Evolutionary conservation across 345 rosid genomes (phyloP).

Genomic region (Brassica nigra): DNA sequence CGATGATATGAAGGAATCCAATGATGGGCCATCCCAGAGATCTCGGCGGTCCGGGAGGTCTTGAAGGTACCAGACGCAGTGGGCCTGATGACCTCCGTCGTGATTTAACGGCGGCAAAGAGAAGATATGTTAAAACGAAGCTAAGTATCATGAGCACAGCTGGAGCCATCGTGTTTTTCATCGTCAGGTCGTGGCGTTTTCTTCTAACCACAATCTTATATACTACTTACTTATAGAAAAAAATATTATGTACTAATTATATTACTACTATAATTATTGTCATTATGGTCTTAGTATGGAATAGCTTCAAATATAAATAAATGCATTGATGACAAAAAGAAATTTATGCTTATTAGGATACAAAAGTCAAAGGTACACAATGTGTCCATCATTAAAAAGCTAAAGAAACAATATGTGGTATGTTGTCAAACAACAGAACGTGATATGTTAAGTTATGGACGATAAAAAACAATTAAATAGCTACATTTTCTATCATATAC

Average conservation of each 20-base stretch:
- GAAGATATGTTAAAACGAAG: slow-evolving; percentile 48
- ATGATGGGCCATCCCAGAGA: slow-evolving; percentile 30
- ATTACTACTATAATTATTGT: neutral
- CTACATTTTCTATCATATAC: neutral
- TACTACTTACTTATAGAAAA: slow-evolving; percentile 7
- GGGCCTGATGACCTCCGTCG: slow-evolving; percentile 23
- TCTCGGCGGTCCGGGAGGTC: slow-evolving; percentile 19
- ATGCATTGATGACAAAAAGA: slow-evolving; percentile 13
- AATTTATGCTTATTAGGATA: neutral
- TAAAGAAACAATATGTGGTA: slow-evolving; percentile 6
- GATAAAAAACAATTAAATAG: neutral
- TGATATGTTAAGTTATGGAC: slow-evolving; percentile 18
- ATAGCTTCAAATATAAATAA: neutral
- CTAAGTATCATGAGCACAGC: slow-evolving; percentile 35
- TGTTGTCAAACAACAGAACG: slow-evolving; percentile 19
- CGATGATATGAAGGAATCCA: slow-evolving; percentile 30
- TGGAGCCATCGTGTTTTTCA: slow-evolving; percentile 6
- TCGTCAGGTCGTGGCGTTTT: slow-evolving; percentile 1
- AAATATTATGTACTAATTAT: neutral
- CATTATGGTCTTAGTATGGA: neutral
- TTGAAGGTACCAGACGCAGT: slow-evolving; percentile 12
- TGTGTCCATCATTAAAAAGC: slow-evolving; percentile 5
- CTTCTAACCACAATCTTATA: neutral
- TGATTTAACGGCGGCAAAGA: slow-evolving; percentile 34
- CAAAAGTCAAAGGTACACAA: slow-evolving; percentile 3